Base-by-base conservation (phyloP, 2,329 filamentous ascomycete species). In the Verticillium longisporum region DNA sequence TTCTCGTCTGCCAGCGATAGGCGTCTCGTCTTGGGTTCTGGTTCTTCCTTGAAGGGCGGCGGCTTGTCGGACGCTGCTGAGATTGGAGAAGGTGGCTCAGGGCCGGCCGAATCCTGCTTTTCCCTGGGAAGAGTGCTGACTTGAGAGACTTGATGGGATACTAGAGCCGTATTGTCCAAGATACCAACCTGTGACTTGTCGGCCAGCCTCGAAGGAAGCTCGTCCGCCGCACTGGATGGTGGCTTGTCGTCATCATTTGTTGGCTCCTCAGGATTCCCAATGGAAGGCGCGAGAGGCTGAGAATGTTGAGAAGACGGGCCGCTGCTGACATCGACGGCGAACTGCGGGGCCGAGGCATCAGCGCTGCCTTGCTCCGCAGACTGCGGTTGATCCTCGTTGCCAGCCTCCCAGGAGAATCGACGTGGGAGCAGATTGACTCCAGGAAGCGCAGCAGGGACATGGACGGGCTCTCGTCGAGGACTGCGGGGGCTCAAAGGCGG, bases 1-100 rank as follows among this genome's bases (percentile, higher is more conserved):
- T 78, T 80, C 63, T 83, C 80, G 14, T 83, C 78, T 2, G 74
- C 73, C 2, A 79, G 68, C 2, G 80, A 81, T 26, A 75, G 63
- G 15, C 70, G 72, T 7, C 66, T 71, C 59, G 63, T 61, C 33
- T 68, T 45, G 15, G 55, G 32, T 50, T 58, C 45, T 21, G 45
- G 18, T 18, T 50, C 54, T 33, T 14, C 26, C 57, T 61, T 58
- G 31, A 69, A 66, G 1, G 68, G 58, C 11, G 63, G 65, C 33
- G 63, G 69, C 31, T 72, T 66, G 2, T 74, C 74, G 6, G 73
- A 73, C 32, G 68, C 58, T 10, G 72, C 70, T 15, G 79, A 83
- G 2, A 77, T 63, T 2, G 80, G 79, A 15, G 80, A 81, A 0
- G 76, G 75, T 2, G 75, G 71, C 55, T 81, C 79, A 13, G 73